Base-by-base conservation (phyloP, 441 rosid genomes). In the Hura crepitans region DNA sequence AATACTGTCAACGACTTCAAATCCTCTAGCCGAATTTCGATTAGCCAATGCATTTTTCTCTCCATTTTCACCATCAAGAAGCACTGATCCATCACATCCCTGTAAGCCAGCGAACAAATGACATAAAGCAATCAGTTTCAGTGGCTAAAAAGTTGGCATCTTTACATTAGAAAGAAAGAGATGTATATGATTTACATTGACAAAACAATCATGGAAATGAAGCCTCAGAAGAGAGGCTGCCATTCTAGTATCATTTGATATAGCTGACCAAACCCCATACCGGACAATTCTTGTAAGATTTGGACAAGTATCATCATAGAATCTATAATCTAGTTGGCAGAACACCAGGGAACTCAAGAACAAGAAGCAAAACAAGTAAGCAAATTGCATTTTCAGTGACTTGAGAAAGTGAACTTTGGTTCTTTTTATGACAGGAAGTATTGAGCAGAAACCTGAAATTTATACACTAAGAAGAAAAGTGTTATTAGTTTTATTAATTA, bases 141-240 rank as follows among this genome's bases (percentile, higher is more conserved):
- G 35, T 57, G 30, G 62, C 47, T 43, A 43, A 23, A 14, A 18
- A 31, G 22, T 6, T 39, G 13, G 18, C 1, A n/a, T n/a, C n/a
- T n/a, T n/a, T n/a, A n/a, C n/a, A n/a, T 7, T 22, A 43, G 31
- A 43, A 33, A 9, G 9, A 9, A 46, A 60, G 25, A 20, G 50
- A 35, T 37, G 63, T 3, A 43, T 42, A 22, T 37, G n/a, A 35
- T 15, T 81, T 89, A 87, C 92, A 68, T 85, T 80, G 25, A 87
- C 90, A 50, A 87, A 76, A 72, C 92, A 87, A 66, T 89, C 92
- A 65, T 89, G 95, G 77, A 87, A 89, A 71, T 89, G 91, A 71
- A 89, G 90, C 55, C 90, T 76, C 67, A 87, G 15, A 58, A 89
- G 80, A 65, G 95, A 89, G 11, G 95, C 95, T 7, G 90, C 89